Evolutionary conservation across 352 stramenopile species (phyloP).

Genomic region (Thalassiosira mediterranea): DNA sequence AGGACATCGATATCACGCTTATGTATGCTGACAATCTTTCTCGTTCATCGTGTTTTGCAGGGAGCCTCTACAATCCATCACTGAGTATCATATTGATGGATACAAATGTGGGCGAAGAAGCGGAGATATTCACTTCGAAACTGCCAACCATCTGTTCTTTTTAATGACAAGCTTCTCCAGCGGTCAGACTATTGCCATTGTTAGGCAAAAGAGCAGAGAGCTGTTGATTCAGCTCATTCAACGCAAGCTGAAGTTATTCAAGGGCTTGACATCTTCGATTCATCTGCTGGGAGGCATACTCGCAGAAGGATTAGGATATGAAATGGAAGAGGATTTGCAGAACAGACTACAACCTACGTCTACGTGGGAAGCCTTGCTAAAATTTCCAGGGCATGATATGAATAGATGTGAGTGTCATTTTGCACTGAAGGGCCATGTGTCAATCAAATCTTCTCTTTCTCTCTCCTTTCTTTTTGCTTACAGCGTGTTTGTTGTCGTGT

Average conservation of each 20-base stretch:
- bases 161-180: background rate
- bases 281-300: background rate
- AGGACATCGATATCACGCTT: too few relatives aligned
- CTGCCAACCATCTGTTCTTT: background rate
- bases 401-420: too few relatives aligned
- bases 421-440: background rate
- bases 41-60: background rate
- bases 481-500: background rate
- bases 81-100: background rate
- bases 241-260: background rate
- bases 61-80: background rate
- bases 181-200: background rate
- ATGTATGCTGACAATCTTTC: conserved; percentile 1
- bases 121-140: background rate
- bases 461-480: background rate
- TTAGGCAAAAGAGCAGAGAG: background rate
- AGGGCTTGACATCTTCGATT: background rate
- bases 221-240: background rate
- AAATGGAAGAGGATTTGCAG: background rate
- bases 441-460: background rate
- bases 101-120: background rate
- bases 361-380: background rate
- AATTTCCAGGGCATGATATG: too few relatives aligned
- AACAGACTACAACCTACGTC: background rate
- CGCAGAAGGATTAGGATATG: background rate